Conservation (phyloP, 2,329 filamentous ascomycete genomes). For the Ascochyta koolunga region DNA sequence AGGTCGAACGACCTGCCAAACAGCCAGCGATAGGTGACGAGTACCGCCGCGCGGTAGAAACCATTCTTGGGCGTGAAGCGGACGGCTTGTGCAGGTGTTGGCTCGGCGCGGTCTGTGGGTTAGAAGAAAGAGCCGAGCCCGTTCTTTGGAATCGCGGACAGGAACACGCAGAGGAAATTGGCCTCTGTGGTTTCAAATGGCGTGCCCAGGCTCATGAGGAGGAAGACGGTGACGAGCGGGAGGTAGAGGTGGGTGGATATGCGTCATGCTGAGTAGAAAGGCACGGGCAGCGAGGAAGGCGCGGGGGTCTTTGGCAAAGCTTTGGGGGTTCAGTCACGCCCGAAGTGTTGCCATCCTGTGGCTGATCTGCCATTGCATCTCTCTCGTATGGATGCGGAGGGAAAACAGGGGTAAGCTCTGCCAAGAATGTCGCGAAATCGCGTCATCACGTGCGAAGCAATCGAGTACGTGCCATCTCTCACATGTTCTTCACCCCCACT, state of each 20-base stretch:
- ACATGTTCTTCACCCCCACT: too few species aligned
- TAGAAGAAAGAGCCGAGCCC: constrained; percentile 20
- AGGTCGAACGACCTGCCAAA: constrained; percentile 20
- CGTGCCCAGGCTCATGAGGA: constrained; percentile 7
- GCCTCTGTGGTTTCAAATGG: constrained; percentile 5
- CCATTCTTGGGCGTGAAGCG: constrained; percentile 25
- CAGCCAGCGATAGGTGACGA: constrained; percentile 23
- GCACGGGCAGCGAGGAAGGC: neutral
- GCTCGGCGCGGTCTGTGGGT: constrained; percentile 15
- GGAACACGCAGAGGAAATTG: constrained; percentile 4
- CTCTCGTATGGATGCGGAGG: neutral
- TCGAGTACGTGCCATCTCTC: too few species aligned
- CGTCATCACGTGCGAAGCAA: constrained; percentile 2
- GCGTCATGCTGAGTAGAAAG: constrained; percentile 6
- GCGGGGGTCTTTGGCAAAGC: neutral
- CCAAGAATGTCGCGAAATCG: constrained; percentile 2
- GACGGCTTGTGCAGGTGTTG: constrained; percentile 13
- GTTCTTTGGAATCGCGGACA: constrained; percentile 22
- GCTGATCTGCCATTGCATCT: neutral
- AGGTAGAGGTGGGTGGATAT: constrained; percentile 25
- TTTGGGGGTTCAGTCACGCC: too few species aligned
- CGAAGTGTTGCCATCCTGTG: neutral
- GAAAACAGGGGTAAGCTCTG: neutral
- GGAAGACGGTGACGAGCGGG: constrained; percentile 18
- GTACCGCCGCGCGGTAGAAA: constrained; percentile 20